Evolutionary conservation across 345 rosid genomes (phyloP).

Genomic region (Erysimum cheiranthoides): DNA sequence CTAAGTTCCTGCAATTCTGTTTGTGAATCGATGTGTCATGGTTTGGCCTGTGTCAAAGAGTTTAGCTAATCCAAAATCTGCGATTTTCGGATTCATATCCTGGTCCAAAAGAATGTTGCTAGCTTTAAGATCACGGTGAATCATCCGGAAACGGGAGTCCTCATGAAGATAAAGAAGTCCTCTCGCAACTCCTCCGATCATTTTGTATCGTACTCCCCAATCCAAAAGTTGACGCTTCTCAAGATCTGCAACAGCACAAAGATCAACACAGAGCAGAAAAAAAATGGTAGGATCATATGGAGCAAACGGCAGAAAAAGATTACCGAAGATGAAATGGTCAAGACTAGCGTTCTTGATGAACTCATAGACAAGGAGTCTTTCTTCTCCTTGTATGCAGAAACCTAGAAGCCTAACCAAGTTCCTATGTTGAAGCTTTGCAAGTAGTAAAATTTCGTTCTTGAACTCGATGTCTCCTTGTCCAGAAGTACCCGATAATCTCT

Average conservation of each 20-base stretch:
- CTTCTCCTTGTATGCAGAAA: conserved; percentile 50
- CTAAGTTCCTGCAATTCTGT: conserved; percentile 59
- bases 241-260: conserved; percentile 14
- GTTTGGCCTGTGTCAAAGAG: conserved; percentile 48
- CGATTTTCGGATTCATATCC: conserved; percentile 63
- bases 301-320: not conserved
- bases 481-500: conserved; percentile 51
- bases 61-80: conserved; percentile 68
- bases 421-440: conserved; percentile 63
- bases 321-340: conserved; percentile 51
- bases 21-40: conserved; percentile 46
- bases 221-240: conserved; percentile 40
- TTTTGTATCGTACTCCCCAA: conserved; percentile 41
- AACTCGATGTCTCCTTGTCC: conserved; percentile 57
- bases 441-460: conserved; percentile 53
- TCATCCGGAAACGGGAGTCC: conserved; percentile 59
- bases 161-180: conserved; percentile 52
- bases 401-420: conserved; percentile 54
- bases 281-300: not conserved
- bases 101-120: conserved; percentile 58
- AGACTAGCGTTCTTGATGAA: conserved; percentile 56
- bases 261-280: not conserved
- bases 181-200: conserved; percentile 45
- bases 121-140: conserved; percentile 66
- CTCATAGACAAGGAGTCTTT: conserved; percentile 56